Conservation (phyloP, 805 yeast species). For the Starmerella roubikii region DNA sequence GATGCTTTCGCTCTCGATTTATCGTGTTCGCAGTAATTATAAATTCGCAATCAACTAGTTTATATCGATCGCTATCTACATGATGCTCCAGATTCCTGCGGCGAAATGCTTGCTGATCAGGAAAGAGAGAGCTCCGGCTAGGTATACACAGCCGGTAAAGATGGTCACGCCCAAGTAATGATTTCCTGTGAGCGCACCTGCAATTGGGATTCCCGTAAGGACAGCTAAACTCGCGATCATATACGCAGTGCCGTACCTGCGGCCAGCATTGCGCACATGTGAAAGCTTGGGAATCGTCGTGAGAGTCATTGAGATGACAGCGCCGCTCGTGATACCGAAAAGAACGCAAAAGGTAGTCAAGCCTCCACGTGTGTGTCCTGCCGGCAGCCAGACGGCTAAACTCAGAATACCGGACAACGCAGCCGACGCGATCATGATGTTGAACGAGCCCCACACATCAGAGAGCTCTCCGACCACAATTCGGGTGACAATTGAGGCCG, state of each 20-base stretch:
- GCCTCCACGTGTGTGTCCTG: constrained; percentile 31
- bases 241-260: constrained; percentile 53
- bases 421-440: constrained; percentile 40
- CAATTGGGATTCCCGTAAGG: constrained; percentile 29
- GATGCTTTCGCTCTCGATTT: no score
- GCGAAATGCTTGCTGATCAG: constrained; percentile 21
- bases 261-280: constrained; percentile 52
- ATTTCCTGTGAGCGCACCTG: constrained; percentile 25
- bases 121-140: constrained; percentile 21
- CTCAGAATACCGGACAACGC: constrained; percentile 34
- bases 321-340: constrained; percentile 35
- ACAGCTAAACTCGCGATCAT: constrained; percentile 31
- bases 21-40: no score
- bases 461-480: constrained; percentile 42
- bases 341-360: constrained; percentile 39
- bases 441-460: constrained; percentile 43
- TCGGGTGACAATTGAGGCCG: constrained; percentile 40
- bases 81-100: constrained; percentile 21
- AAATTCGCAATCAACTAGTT: no score
- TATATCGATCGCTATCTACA: not conserved
- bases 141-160: constrained; percentile 24
- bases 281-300: constrained; percentile 56
- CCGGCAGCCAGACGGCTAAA: constrained; percentile 53
- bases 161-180: constrained; percentile 25
- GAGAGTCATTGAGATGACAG: constrained; percentile 52